These are phyloP conservation scores for Cyclostephanos invisitatus DNA, from an alignment of 108 stramenopile species.

Conservation along the genomic window DNA sequence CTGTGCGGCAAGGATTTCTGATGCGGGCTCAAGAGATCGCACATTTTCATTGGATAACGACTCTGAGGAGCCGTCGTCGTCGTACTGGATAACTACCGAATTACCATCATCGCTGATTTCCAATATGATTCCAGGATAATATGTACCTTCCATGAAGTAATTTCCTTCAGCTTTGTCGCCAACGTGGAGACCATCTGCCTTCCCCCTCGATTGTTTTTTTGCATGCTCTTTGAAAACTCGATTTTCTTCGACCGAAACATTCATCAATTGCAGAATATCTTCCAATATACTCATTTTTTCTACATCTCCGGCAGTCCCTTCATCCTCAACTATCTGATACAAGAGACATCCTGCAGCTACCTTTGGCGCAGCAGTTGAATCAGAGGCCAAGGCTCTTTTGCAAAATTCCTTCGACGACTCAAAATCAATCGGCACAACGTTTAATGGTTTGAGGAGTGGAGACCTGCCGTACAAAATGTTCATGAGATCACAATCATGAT, in stretches of 20 bases:
- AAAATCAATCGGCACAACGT: constrained; percentile 71
- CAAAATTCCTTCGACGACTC: constrained; percentile 64
- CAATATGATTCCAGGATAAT: constrained; percentile 59
- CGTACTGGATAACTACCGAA: constrained; percentile 55
- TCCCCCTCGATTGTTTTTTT: constrained; percentile 32
- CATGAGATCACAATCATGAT: background rate
- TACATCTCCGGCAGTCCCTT: constrained; percentile 29
- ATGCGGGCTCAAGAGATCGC: constrained; percentile 34
- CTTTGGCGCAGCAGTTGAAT: constrained; percentile 42
- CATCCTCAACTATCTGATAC: constrained; percentile 68
- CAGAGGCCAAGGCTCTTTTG: constrained; percentile 55
- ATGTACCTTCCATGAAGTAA: constrained; percentile 72
- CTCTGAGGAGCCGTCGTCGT: constrained; percentile 77
- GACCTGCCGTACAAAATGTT: constrained; percentile 11
- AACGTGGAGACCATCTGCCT: constrained; percentile 42
- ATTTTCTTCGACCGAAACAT: constrained; percentile 30
- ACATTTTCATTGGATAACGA: constrained; percentile 56
- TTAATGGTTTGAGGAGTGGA: constrained; percentile 44
- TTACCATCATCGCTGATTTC: constrained; percentile 57
- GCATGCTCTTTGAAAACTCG: constrained; percentile 37
- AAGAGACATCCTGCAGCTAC: constrained; percentile 77
- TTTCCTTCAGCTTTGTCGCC: constrained; percentile 76
- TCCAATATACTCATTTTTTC: constrained; percentile 51
- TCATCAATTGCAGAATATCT: constrained; percentile 53
- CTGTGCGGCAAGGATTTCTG: constrained; percentile 39